A percentile compares a stretch with the other conserved stretches of the same genome.
Conservation (phyloP, 169 alveolate species). For the Cryptosporidium canis region DNA sequence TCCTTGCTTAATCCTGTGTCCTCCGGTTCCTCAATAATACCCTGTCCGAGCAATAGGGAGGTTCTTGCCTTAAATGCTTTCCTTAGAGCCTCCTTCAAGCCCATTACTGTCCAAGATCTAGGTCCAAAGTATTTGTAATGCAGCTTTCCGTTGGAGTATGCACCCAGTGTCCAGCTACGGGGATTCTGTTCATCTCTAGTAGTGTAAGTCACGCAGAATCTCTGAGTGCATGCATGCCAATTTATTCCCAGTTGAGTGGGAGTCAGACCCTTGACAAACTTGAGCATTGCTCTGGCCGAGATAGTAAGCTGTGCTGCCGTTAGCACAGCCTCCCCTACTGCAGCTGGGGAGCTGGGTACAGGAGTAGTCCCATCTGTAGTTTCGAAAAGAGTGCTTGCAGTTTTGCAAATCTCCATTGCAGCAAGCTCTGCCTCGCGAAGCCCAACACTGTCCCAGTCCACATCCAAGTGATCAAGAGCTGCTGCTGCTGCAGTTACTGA, state of each 20-base stretch:
- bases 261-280: conserved; percentile 50
- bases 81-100: conserved; percentile 55
- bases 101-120: conserved; percentile 71
- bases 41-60: conserved; percentile 57
- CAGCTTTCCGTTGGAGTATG: conserved; percentile 63
- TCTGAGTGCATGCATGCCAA: conserved; percentile 71
- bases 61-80: conserved; percentile 71
- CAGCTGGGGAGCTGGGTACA: conserved; percentile 64
- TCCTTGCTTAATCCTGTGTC: conserved; percentile 71
- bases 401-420: conserved; percentile 69
- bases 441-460: conserved; percentile 72
- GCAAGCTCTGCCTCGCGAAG: conserved; percentile 67
- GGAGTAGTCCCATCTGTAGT: conserved; percentile 72
- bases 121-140: conserved; percentile 71
- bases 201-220: conserved; percentile 67
- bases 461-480: conserved; percentile 67
- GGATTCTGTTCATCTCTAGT: conserved; percentile 72
- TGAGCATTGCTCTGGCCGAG: conserved; percentile 71
- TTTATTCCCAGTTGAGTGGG: conserved; percentile 69
- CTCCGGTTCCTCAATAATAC: conserved; percentile 70
- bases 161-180: conserved; percentile 69
- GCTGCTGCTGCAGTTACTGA: conserved; percentile 72
- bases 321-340: conserved; percentile 59
- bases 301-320: conserved; percentile 66
- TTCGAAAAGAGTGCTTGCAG: conserved; percentile 63